A percentile compares a stretch with the other conserved stretches of the same genome.
phyloP scores from a whole-genome alignment of 1,139 yeast species.

The Nakaseomyces bracarensis region DNA sequence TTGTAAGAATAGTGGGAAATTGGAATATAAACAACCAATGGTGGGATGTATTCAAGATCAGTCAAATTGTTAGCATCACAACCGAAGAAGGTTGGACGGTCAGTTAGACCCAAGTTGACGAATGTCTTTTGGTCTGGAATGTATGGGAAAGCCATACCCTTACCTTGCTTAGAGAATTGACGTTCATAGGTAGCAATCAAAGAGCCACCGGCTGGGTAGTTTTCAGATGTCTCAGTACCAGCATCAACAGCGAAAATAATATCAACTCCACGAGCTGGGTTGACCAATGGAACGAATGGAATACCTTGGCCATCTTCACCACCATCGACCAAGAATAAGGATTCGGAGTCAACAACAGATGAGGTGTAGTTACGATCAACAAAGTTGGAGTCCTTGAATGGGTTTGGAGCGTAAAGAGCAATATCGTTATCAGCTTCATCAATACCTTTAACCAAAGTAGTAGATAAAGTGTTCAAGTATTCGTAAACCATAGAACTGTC shows the following conservation, averaged over 20 bases:
- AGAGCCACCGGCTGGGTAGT: slow-evolving; percentile 77
- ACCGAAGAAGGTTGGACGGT: slow-evolving; percentile 77
- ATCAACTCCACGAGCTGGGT: slow-evolving; percentile 64
- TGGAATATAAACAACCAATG: slow-evolving; percentile 71
- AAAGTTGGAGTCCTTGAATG: slow-evolving; percentile 40
- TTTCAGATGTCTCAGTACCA: slow-evolving; percentile 62
- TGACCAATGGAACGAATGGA: slow-evolving; percentile 71
- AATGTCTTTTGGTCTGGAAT: slow-evolving; percentile 74
- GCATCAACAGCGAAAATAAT: slow-evolving; percentile 77
- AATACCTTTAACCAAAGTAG: slow-evolving; percentile 39
- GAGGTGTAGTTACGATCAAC: slow-evolving; percentile 33
- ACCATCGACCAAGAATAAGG: slow-evolving; percentile 72
- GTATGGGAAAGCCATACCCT: slow-evolving; percentile 58
- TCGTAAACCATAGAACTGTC: slow-evolving; percentile 47
- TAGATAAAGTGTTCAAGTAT: slow-evolving; percentile 40
- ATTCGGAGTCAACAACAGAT: slow-evolving; percentile 36
- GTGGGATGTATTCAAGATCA: slow-evolving; percentile 47
- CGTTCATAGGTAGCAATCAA: slow-evolving; percentile 58
- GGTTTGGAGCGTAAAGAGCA: slow-evolving; percentile 70
- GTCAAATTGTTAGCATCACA: slow-evolving; percentile 68
- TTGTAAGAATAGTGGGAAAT: slow-evolving; percentile 61
- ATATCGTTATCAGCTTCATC: slow-evolving; percentile 51
- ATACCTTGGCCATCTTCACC: slow-evolving; percentile 78
- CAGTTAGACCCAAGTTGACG: slow-evolving; percentile 45
- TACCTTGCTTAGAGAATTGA: slow-evolving; percentile 56